These are phyloP conservation scores for Sungouiozyma ichnusensis DNA, from an alignment of 805 yeast genomes.

Conservation along the genomic window DNA sequence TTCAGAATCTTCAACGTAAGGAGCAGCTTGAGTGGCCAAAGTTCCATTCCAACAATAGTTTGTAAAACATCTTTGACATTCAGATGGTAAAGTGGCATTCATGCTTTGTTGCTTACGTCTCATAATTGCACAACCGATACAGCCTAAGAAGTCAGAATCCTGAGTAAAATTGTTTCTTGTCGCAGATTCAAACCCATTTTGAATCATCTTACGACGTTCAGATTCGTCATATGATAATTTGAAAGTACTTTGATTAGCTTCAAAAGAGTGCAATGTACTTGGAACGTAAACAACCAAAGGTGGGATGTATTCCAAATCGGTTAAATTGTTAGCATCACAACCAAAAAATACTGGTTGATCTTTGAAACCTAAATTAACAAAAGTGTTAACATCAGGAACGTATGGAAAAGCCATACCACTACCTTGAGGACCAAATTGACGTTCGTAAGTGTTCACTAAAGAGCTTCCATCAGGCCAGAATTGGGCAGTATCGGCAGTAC, in stretches of 20 bases:
- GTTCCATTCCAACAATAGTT: constrained; percentile 70
- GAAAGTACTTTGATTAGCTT: constrained; percentile 65
- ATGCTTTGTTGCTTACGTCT: constrained; percentile 68
- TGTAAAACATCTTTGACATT: constrained; percentile 62
- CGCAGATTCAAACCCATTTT: constrained; percentile 65
- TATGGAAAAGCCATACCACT: constrained; percentile 63
- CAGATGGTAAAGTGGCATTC: constrained; percentile 45
- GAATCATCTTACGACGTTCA: constrained; percentile 49
- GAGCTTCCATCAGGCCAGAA: constrained; percentile 64
- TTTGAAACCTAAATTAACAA: constrained; percentile 49
- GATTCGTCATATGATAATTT: constrained; percentile 49
- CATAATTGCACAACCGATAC: constrained; percentile 75
- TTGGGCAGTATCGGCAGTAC: constrained; percentile 51
- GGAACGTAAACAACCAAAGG: constrained; percentile 75
- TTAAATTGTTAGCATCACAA: constrained; percentile 56
- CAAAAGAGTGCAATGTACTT: constrained; percentile 54
- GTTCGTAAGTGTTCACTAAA: constrained; percentile 41
- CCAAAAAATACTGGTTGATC: constrained; percentile 75
- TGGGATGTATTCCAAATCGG: constrained; percentile 44
- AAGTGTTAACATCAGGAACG: constrained; percentile 61
- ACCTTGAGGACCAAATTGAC: constrained; percentile 47
- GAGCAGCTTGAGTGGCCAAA: constrained; percentile 12
- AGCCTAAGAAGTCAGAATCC: constrained; percentile 58
- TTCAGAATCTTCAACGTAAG: constrained; percentile 4
- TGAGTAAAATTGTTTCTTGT: constrained; percentile 57